Evolutionary conservation across 1,284 basidiomycete genomes (phyloP).

Genomic region (Phellinidium pouzarii): DNA sequence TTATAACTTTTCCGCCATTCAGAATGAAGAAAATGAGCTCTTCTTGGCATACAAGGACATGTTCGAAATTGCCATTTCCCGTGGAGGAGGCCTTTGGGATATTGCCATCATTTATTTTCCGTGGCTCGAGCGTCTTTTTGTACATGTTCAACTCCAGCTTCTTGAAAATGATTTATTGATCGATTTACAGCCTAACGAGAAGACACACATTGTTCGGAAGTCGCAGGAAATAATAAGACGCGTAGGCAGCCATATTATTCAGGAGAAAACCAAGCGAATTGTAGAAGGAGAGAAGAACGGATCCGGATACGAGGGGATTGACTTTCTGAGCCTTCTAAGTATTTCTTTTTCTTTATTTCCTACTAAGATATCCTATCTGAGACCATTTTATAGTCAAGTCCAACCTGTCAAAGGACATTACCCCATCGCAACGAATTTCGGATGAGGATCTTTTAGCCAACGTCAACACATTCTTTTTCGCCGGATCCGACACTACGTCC

Average conservation of each 20-base stretch:
- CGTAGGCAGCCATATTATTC: constrained; percentile 61
- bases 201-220: constrained; percentile 40
- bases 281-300: constrained; percentile 46
- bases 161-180: constrained; percentile 4
- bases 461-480: constrained; percentile 26
- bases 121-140: constrained; percentile 47
- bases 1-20: constrained; percentile 72
- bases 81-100: constrained; percentile 39
- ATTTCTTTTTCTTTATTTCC: constrained; percentile 25
- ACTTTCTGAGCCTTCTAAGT: constrained; percentile 63
- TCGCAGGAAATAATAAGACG: constrained; percentile 58
- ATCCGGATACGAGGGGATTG: constrained; percentile 45
- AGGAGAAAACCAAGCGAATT: constrained; percentile 60
- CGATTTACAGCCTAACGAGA: constrained; percentile 45
- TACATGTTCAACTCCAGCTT: constrained; percentile 31
- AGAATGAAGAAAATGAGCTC: constrained; percentile 67
- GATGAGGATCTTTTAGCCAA: constrained; percentile 43
- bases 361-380: not conserved
- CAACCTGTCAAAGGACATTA: constrained; percentile 56
- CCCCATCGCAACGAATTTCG: constrained; percentile 64
- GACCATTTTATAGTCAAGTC: constrained; percentile 52
- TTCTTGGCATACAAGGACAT: constrained; percentile 74
- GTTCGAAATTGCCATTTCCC: constrained; percentile 66
- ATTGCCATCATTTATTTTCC: constrained; percentile 59
- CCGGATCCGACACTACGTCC: constrained; percentile 57